phyloP scores from a whole-genome alignment of 1,284 basidiomycete genomes.

The Moniliella sp. region DNA sequence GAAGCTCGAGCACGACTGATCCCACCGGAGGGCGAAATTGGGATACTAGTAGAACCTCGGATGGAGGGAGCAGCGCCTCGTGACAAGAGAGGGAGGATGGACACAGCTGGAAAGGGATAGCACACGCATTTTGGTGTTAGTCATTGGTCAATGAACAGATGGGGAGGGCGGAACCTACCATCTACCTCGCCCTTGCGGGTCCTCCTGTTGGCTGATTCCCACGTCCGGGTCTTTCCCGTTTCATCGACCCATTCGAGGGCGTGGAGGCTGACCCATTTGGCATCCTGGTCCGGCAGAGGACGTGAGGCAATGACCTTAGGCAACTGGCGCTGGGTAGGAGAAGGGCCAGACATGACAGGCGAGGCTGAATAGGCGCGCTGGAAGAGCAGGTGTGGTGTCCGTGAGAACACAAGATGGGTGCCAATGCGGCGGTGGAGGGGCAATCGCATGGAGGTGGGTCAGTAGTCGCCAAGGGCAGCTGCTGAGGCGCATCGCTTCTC shows the following conservation, averaged over 20 bases:
- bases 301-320: too few species aligned
- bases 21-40: conserved; percentile 3
- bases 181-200: conserved; percentile 28
- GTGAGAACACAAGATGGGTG: too few species aligned
- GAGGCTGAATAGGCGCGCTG: too few species aligned
- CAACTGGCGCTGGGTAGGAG: too few species aligned
- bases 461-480: too few species aligned
- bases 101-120: conserved; percentile 10
- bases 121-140: too few species aligned
- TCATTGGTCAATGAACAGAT: too few species aligned
- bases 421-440: too few species aligned
- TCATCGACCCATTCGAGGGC: conserved; percentile 29
- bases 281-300: conserved; percentile 12
- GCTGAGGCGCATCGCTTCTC: too few species aligned
- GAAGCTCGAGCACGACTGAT: conserved; percentile 25
- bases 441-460: too few species aligned
- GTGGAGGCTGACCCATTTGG: conserved; percentile 28
- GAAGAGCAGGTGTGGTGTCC: too few species aligned
- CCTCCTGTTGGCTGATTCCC: conserved; percentile 27
- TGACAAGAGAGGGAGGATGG: conserved; percentile 25
- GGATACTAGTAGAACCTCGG: conserved; percentile 21
- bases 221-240: conserved; percentile 19
- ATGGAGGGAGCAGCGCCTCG: conserved; percentile 8
- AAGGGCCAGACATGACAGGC: too few species aligned
- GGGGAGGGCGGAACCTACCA: conserved; percentile 9